Evolutionary conservation across 106 monocot species (phyloP).

Genomic region (Dendrobium huoshanense): DNA sequence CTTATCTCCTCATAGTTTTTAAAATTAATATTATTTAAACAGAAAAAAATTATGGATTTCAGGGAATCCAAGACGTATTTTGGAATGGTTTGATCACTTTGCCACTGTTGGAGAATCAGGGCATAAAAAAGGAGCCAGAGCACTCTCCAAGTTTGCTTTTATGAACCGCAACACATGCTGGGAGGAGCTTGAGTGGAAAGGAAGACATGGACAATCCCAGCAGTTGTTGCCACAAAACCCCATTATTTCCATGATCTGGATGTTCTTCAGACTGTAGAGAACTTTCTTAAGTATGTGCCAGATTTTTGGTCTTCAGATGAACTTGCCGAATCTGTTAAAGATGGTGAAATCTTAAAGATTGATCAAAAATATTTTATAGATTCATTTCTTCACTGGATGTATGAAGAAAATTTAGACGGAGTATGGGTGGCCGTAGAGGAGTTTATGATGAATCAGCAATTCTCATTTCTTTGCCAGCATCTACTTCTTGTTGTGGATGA

Average conservation of each 20-base stretch:
- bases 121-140: slow-evolving; percentile 76
- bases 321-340: slow-evolving; percentile 77
- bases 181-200: slow-evolving; percentile 99
- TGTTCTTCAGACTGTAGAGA: slow-evolving; percentile 72
- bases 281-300: slow-evolving; percentile 88
- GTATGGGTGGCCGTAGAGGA: slow-evolving; percentile 63
- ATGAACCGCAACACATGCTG: slow-evolving; percentile 80
- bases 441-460: slow-evolving; percentile 55
- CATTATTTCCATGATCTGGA: slow-evolving; percentile 90
- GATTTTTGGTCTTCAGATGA: slow-evolving; percentile 92
- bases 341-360: slow-evolving; percentile 75
- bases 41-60: slow-evolving; percentile 4
- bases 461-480: slow-evolving; percentile 58
- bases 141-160: slow-evolving; percentile 83
- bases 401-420: slow-evolving; percentile 54
- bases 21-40: background rate
- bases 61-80: slow-evolving; percentile 65
- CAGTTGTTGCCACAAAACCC: slow-evolving; percentile 94
- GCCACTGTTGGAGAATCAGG: slow-evolving; percentile 57
- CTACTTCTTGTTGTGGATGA: slow-evolving; percentile 71
- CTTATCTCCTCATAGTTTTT: background rate
- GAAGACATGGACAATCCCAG: slow-evolving; percentile 94
- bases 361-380: slow-evolving; percentile 75
- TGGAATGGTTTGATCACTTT: slow-evolving; percentile 95
- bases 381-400: slow-evolving; percentile 64